Evolutionary conservation across 2,329 filamentous ascomycete genomes (phyloP).

Genomic region (Cladosporium oxysporum): DNA sequence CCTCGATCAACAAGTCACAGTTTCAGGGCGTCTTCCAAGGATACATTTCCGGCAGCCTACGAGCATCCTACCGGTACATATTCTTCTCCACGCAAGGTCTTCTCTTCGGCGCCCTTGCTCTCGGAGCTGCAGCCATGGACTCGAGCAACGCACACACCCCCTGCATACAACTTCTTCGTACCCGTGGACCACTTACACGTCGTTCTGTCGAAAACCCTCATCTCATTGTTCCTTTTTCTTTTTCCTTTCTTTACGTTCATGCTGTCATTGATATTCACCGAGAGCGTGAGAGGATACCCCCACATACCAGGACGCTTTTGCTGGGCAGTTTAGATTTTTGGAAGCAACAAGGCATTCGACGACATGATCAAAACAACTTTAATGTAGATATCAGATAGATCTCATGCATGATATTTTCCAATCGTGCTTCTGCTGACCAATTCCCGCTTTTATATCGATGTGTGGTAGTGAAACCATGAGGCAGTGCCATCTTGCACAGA

Average conservation of each 20-base stretch:
- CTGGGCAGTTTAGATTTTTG: not conserved
- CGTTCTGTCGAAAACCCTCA: conserved; percentile 45
- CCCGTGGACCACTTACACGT: conserved; percentile 78
- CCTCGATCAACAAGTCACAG: not conserved
- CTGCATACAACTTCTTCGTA: conserved; percentile 55
- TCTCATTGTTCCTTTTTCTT: not conserved
- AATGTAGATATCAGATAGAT: not conserved
- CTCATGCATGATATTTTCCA: not conserved
- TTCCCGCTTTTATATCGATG: too few species aligned
- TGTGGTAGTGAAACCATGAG: too few species aligned
- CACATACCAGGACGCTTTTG: not conserved
- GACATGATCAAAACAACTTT: not conserved
- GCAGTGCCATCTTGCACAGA: too few species aligned
- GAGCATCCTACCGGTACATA: not conserved
- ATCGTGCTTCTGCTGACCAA: too few species aligned
- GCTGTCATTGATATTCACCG: not conserved
- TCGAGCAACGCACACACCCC: conserved; percentile 44
- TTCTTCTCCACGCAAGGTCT: not conserved
- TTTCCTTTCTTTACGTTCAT: not conserved
- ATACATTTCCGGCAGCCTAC: not conserved
- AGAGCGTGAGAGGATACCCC: not conserved
- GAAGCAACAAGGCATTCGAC: not conserved
- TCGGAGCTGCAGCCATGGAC: conserved; percentile 27
- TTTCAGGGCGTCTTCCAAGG: not conserved
- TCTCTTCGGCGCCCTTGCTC: conserved; percentile 6